Evolutionary conservation across 768 basidiomycete genomes (phyloP), one percentile per base, ranked within the genome.

Genomic region (Auriscalpium orientale): DNA sequence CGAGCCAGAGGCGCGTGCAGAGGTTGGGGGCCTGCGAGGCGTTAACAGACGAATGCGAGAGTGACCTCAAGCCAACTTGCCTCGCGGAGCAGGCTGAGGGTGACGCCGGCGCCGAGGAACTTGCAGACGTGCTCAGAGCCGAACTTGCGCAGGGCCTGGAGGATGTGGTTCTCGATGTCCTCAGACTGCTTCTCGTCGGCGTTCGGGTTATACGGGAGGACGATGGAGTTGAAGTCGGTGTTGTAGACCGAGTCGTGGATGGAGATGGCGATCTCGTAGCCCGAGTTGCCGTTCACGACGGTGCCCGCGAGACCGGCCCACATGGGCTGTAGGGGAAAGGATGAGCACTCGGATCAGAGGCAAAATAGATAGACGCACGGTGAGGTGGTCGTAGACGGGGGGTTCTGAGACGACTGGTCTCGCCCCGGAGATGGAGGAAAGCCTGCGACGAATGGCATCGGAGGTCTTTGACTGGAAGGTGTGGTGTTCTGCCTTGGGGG

Each of bases 171-270:
- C 68, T 87, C 84, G 66, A 91, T 87, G 21, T 74, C 75, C 53
- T 79, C 70, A 12, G 79, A 77, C 65, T 79, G 86, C 59, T 79
- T 78, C 15, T 80, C 75, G 10, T 80, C 74, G 50, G 79, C 74
- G 55, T 76, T 73, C 4, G 77, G 53, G 56, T 71, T 70, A 71
- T 80, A 86, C 0, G 81, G 70, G 58, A 91, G 67, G 49, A 72
- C 62, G 59, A 74, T 61, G 20, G 88, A 87, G 18, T 83, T 71
- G 63, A 83, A 91, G 68, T 91, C 89, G 59, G 88, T 88, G 71
- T 77, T 83, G 68, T 92, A 92, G 66, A 91, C 87, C 15, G 86
- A 89, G 68, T 92, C 90, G 65, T 91, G 89, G 49, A 91, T 76
- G 55, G 88, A 87, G 65, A 91, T 76, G 43, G 88, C 85, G 65